Evolutionary conservation across 2,329 filamentous ascomycete genomes (phyloP).

Genomic region (Aspergillus hiratsukae): DNA sequence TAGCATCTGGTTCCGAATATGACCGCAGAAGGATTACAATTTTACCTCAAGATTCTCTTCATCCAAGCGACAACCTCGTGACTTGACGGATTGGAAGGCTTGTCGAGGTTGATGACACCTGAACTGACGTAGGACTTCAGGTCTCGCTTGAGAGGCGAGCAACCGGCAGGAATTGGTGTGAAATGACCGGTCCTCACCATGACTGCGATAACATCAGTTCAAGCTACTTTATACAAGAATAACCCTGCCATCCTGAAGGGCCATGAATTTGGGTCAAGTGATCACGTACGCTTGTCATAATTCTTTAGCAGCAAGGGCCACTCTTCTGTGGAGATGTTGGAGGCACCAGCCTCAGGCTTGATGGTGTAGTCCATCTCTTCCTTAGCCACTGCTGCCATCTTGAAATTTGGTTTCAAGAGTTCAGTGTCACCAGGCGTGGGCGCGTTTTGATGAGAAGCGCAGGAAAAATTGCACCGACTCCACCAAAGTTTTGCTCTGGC

Average conservation of each 20-base stretch:
- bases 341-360: conserved; percentile 81
- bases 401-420: conserved; percentile 18
- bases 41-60: conserved; percentile 87
- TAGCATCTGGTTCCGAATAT: conserved; percentile 10
- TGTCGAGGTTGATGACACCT: conserved; percentile 97
- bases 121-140: conserved; percentile 96
- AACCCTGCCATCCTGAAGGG: conserved; percentile 1
- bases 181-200: conserved; percentile 93
- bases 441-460: conserved; percentile 18
- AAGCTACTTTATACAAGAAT: conserved; percentile 5
- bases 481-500: conserved; percentile 19
- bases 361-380: conserved; percentile 75
- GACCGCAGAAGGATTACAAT: conserved; percentile 11
- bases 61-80: conserved; percentile 99
- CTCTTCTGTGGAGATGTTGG: conserved; percentile 75
- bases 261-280: conserved; percentile 13
- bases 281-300: conserved; percentile 77
- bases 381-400: conserved; percentile 47
- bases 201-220: conserved; percentile 50
- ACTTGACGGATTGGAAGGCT: conserved; percentile 93
- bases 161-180: conserved; percentile 91
- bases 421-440: conserved; percentile 12
- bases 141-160: conserved; percentile 85
- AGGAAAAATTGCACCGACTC: conserved; percentile 20
- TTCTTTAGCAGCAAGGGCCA: conserved; percentile 96